These are phyloP conservation scores for Cytospora chrysosperma DNA, from an alignment of 2,329 filamentous ascomycete species.

Conservation along the genomic window DNA sequence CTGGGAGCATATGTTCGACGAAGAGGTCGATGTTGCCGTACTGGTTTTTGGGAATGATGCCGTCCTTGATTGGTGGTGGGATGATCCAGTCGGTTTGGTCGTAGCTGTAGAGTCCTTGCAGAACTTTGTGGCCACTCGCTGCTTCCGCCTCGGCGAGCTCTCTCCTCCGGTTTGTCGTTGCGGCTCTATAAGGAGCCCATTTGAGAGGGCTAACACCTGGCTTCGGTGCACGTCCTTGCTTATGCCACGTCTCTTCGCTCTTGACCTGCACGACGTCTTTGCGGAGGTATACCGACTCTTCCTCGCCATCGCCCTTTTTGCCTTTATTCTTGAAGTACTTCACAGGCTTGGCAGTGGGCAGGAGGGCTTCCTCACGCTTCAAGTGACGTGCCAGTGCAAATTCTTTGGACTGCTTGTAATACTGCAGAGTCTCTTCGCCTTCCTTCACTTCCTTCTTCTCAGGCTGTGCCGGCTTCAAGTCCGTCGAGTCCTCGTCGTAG, in stretches of 20 bases:
- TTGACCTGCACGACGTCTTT: conserved; percentile 82
- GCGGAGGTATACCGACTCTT: conserved; percentile 78
- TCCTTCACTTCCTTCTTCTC: conserved; percentile 73
- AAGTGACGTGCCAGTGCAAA: conserved; percentile 84
- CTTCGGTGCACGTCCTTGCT: conserved; percentile 80
- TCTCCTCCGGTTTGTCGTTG: conserved; percentile 81
- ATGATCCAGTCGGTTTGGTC: conserved; percentile 97
- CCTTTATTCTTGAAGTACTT: conserved; percentile 77
- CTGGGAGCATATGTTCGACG: conserved; percentile 86
- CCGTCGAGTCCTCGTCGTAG: conserved; percentile 73
- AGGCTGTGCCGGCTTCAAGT: conserved; percentile 69
- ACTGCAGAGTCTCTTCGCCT: conserved; percentile 79
- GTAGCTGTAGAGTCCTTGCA: conserved; percentile 80
- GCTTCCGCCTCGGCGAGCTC: conserved; percentile 86
- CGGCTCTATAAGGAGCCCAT: conserved; percentile 83
- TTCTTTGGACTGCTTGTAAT: conserved; percentile 81
- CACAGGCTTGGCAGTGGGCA: conserved; percentile 65
- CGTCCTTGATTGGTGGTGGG: conserved; percentile 78
- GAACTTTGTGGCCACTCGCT: conserved; percentile 75
- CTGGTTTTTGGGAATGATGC: conserved; percentile 86
- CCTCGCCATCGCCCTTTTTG: conserved; percentile 64
- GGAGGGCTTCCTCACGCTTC: conserved; percentile 85
- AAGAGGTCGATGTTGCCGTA: conserved; percentile 98
- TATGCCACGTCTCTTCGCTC: conserved; percentile 95
- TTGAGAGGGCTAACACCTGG: conserved; percentile 76